Base-by-base conservation (phyloP, 257 asterid genomes). In the Capsicum rhomboideum region DNA sequence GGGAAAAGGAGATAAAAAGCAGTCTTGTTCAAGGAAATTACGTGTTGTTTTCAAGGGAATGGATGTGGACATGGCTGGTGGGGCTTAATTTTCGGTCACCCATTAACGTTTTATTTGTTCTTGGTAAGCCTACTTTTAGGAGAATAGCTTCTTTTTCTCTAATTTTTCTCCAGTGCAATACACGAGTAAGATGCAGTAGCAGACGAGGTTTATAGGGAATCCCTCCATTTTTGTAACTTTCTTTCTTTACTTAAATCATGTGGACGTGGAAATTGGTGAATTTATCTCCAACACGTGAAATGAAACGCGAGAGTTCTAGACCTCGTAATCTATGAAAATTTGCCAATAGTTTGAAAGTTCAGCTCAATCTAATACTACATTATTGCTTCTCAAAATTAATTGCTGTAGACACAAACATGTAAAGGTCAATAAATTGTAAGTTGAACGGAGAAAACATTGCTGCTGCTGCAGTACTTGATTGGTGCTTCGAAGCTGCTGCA, bases 1-100 rank as follows among this genome's bases (percentile, higher is more conserved):
- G 0, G 94, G 97, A 6, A 91, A 93, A 61, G 98, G 92, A 52
- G 97, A 97, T 87, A 90, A 85, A 87, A 97, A 94, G 88, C 99
- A 94, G 84, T 93, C 99, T 1, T 93, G 95, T 87, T 85, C 93
- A 86, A 90, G 95, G 92, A 97, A 94, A 87, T 87, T 95, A 80
- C 93, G 97, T 8, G 84, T 97, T 18, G 91, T 90, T 10, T 97
- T 95, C 90, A 93, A 85, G 85, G 99, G 96, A 67, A 61, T 88
- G 2, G 93, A 91, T 66, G 98, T 93, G 79, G 98, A 92, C 82
- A 92, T 91, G 95, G 98, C 97, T 78, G 94, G 97, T 61, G 98
- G 97, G 50, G 97, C 95, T 29, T 94, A 87, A 89, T 58, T 82
- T 71, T 82, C 80, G 40, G 49, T n/a, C 67, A 23, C 10, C 44